phyloP scores from a whole-genome alignment of 768 basidiomycete species.

The Russula brevipes region DNA sequence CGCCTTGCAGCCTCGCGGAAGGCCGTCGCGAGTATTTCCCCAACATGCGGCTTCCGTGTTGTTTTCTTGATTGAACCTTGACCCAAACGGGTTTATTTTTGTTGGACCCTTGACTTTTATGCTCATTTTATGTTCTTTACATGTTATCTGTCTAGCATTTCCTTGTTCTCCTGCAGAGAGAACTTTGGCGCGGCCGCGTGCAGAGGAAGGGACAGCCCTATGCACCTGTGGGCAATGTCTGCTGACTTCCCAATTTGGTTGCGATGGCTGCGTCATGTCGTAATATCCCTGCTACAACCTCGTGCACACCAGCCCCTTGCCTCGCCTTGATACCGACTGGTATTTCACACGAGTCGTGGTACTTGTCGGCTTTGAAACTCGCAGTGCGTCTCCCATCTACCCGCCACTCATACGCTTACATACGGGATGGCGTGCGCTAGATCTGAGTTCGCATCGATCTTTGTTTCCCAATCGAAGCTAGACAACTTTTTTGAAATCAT shows the following conservation, averaged over 20 bases:
- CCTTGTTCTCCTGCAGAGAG: too few species aligned
- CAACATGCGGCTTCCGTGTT: slow-evolving; percentile 11
- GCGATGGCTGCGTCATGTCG: neutral
- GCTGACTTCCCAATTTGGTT: neutral
- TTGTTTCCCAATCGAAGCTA: neutral
- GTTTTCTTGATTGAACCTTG: neutral
- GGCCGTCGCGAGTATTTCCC: neutral
- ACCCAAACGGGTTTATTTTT: neutral
- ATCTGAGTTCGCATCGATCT: neutral
- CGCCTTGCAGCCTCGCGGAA: neutral
- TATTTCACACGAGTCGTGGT: neutral
- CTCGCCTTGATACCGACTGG: slow-evolving; percentile 2
- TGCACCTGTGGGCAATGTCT: neutral
- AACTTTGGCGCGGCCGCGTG: neutral
- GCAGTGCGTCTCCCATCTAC: neutral
- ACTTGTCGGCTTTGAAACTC: neutral
- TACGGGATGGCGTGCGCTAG: neutral
- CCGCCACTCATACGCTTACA: neutral
- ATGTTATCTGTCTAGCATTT: neutral
- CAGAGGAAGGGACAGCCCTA: neutral
- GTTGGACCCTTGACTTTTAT: too few species aligned
- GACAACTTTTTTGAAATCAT: neutral
- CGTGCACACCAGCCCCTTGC: slow-evolving; percentile 10
- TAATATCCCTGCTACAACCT: slow-evolving; percentile 6
- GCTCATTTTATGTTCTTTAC: neutral